Conservation (phyloP, 441 rosid species). For the Adansonia madagascariensis region DNA sequence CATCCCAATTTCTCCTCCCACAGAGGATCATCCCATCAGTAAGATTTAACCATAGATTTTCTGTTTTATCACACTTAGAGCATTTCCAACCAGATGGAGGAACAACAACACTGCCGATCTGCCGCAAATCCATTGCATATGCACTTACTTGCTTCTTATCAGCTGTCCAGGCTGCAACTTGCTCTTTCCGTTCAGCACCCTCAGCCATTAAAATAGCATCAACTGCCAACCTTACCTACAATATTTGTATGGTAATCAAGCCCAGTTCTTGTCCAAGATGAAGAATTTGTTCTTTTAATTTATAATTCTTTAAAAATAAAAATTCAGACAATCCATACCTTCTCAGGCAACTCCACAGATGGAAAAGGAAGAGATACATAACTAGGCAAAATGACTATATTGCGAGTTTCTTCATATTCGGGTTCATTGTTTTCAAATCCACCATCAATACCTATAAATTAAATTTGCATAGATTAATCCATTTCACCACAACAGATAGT, state of each 20-base stretch:
- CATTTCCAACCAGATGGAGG: constrained; percentile 95
- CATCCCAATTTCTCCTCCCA: constrained; percentile 96
- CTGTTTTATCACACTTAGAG: constrained; percentile 81
- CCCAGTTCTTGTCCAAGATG: constrained; percentile 11
- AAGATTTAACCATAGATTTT: constrained; percentile 95
- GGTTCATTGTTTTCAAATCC: constrained; percentile 89
- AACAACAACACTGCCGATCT: constrained; percentile 63
- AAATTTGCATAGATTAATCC: constrained; percentile 17
- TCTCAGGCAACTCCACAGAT: constrained; percentile 93
- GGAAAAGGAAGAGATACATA: constrained; percentile 79
- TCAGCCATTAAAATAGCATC: constrained; percentile 79
- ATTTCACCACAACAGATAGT: not conserved
- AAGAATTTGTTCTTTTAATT: not conserved
- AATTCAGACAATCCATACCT: constrained; percentile 49
- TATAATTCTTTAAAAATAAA: not conserved
- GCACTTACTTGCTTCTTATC: constrained; percentile 79
- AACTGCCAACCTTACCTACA: constrained; percentile 84
- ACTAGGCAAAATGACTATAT: constrained; percentile 75
- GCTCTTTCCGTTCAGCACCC: constrained; percentile 88
- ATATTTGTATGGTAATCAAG: constrained; percentile 13
- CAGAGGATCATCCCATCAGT: constrained; percentile 95
- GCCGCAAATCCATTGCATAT: constrained; percentile 75
- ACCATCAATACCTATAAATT: constrained; percentile 75
- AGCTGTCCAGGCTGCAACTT: constrained; percentile 91
- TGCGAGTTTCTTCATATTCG: constrained; percentile 75